Base-by-base conservation (phyloP, 2,329 filamentous ascomycete genomes). In the Camptophora hylomeconis region DNA sequence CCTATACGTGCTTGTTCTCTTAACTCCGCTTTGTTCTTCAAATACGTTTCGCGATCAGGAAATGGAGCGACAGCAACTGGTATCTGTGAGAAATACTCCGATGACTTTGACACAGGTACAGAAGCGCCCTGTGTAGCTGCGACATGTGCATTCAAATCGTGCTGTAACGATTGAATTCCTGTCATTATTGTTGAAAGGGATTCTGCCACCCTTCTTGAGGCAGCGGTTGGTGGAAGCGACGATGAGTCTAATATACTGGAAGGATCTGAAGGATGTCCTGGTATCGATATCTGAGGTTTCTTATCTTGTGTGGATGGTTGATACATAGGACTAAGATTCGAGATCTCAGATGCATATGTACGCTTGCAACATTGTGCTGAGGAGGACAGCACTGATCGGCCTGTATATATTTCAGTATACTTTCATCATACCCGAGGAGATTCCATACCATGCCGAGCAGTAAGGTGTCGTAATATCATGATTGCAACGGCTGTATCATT, bases 381-480 rank as follows among this genome's bases (percentile, higher is more conserved):
- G 24, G 26, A 31, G n/a, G 36, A 31, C 11, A 45, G 22, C 13
- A 31, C 33, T n/a, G 41, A 40, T 20, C 41, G 40, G 28, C 41
- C 41, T 45, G 26, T 6, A 25, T 13, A 8, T 10, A 15, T 13
- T 36, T 35, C 37, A 35, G 15, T n/a, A 12, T n/a, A n/a, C n/a
- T 28, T 19, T 12, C 16, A 7, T 10, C 18, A 20, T 20, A 9
- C 6, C 7, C 9, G 17, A 19, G 11, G 11, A 19, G n/a, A 5
- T 21, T 8, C 23, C 34, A 17, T 36, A 41, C 41, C 41, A 36
- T 45, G 41, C 24, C 41, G 41, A 31, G 28, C 35, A 22, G 39
- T 39, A 15, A 41, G 35, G 16, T 42, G 40, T 36, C 41, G 31
- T 33, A 45, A 22, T 33, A 45, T 42, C 41, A 45, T 45, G 25